Evolutionary conservation across 768 basidiomycete genomes (phyloP).

Genomic region (Chalciporus chontae): DNA sequence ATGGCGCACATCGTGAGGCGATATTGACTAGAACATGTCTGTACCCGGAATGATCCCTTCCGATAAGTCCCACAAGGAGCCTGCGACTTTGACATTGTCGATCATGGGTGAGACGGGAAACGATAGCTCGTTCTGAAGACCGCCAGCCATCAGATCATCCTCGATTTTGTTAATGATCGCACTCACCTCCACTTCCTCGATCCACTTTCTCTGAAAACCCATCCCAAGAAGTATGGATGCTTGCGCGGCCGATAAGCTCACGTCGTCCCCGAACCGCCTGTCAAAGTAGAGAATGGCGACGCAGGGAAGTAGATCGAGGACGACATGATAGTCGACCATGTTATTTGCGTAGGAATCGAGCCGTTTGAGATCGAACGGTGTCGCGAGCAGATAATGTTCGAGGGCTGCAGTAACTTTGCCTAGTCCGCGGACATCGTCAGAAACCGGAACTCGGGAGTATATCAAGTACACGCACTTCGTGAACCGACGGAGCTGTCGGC

Average conservation of each 20-base stretch:
- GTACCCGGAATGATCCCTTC: too few species aligned
- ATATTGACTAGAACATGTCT: too few species aligned
- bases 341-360: conserved; percentile 95
- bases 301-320: conserved; percentile 85
- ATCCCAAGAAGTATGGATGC: conserved; percentile 87
- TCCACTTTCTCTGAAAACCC: conserved; percentile 82
- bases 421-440: too few species aligned
- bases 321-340: conserved; percentile 94
- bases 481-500: conserved; percentile 25
- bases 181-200: conserved; percentile 85
- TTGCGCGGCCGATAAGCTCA: conserved; percentile 82
- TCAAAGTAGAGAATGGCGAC: conserved; percentile 86
- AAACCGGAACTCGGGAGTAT: too few species aligned
- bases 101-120: conserved; percentile 85
- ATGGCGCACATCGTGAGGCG: too few species aligned
- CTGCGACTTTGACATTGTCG: too few species aligned
- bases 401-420: conserved; percentile 23
- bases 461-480: too few species aligned
- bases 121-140: conserved; percentile 64
- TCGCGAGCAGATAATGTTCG: conserved; percentile 62
- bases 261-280: conserved; percentile 57
- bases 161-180: background rate
- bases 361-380: conserved; percentile 94
- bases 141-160: conserved; percentile 4
- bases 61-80: too few species aligned